Evolutionary conservation across 2,329 filamentous ascomycete species (phyloP).

Genomic region (Stagonosporopsis vannaccii): DNA sequence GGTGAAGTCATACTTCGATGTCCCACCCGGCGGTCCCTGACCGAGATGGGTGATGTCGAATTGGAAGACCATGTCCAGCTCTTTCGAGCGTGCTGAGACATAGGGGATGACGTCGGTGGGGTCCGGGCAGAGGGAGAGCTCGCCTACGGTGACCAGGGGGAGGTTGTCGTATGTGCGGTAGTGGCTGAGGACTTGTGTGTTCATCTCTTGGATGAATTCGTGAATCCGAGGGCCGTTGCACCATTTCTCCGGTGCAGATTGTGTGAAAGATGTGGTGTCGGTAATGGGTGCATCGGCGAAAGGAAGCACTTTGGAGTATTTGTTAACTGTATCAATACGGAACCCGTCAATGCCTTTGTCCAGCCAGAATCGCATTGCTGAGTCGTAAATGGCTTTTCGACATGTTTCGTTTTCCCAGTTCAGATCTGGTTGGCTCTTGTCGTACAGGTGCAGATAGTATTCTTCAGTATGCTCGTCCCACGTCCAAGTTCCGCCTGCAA

Average conservation of each 20-base stretch:
- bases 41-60: slow-evolving; percentile 52
- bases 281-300: slow-evolving; percentile 54
- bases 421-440: slow-evolving; percentile 56
- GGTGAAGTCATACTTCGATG: slow-evolving; percentile 41
- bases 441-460: slow-evolving; percentile 58
- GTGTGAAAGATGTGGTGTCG: slow-evolving; percentile 52
- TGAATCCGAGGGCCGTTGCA: slow-evolving; percentile 66
- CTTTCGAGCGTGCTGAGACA: slow-evolving; percentile 50
- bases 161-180: slow-evolving; percentile 57
- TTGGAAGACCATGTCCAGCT: slow-evolving; percentile 59
- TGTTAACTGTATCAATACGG: slow-evolving; percentile 59
- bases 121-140: slow-evolving; percentile 60
- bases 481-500: slow-evolving; percentile 51
- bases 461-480: slow-evolving; percentile 57
- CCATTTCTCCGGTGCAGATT: slow-evolving; percentile 59
- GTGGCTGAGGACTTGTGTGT: slow-evolving; percentile 60
- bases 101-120: slow-evolving; percentile 53
- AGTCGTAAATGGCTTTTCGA: slow-evolving; percentile 55
- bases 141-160: slow-evolving; percentile 62
- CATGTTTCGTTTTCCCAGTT: slow-evolving; percentile 58
- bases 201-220: slow-evolving; percentile 63
- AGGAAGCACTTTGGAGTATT: slow-evolving; percentile 54
- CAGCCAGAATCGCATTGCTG: slow-evolving; percentile 57
- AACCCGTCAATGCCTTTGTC: slow-evolving; percentile 57
- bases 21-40: slow-evolving; percentile 44